These are phyloP conservation scores for Lactuca saligna DNA, from an alignment of 129 eudicot species.

Conservation along the genomic window DNA sequence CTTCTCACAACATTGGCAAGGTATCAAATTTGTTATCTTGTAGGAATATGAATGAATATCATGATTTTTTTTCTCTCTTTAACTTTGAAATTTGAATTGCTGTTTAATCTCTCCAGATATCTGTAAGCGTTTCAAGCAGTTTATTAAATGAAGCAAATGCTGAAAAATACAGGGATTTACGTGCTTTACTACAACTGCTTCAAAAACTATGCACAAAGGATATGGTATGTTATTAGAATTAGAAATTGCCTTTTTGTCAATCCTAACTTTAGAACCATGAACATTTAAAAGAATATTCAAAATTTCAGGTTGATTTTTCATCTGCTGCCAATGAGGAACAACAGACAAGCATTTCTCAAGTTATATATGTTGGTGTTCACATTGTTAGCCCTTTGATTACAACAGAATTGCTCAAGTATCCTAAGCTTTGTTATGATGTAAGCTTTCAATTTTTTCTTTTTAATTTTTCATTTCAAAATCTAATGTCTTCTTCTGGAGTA, in stretches of 20 bases:
- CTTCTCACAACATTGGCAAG: constrained; percentile 96
- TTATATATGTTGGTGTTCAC: constrained; percentile 84
- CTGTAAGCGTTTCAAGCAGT: constrained; percentile 72
- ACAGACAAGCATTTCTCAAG: constrained; percentile 90
- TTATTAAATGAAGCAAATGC: constrained; percentile 79
- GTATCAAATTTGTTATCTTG: constrained; percentile 38
- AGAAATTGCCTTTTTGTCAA: not conserved
- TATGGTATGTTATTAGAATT: constrained; percentile 46
- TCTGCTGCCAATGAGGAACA: constrained; percentile 69
- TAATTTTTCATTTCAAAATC: constrained; percentile 8
- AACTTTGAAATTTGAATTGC: constrained; percentile 13
- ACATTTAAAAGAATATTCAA: not conserved
- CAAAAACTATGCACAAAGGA: constrained; percentile 82
- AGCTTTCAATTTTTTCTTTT: constrained; percentile 31
- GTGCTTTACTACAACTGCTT: constrained; percentile 85
- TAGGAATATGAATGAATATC: not conserved
- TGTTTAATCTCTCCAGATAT: constrained; percentile 54
- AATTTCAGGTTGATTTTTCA: constrained; percentile 76
- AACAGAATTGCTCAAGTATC: constrained; percentile 82
- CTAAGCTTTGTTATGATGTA: constrained; percentile 89
- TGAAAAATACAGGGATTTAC: constrained; percentile 89
- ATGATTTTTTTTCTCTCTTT: constrained; percentile 13
- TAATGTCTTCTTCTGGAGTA: constrained; percentile 23
- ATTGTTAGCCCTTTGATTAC: constrained; percentile 85
- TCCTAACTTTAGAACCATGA: constrained; percentile 1